Evolutionary conservation across 345 rosid genomes (phyloP).

Genomic region (Citrus maxima): DNA sequence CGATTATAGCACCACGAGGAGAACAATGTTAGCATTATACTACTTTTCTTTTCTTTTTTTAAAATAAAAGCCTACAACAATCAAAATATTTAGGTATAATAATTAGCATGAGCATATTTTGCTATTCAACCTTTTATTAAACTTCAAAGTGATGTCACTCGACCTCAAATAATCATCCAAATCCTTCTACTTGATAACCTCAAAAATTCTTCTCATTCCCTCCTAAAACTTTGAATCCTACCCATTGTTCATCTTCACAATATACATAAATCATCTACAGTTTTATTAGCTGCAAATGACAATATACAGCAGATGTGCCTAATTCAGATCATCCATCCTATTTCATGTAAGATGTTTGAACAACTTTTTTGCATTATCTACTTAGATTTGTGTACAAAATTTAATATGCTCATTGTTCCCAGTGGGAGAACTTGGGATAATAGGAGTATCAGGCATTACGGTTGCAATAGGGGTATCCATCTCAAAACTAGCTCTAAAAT

Average conservation of each 20-base stretch:
- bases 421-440: slow-evolving; percentile 27
- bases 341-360: no score
- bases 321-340: no score
- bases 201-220: slow-evolving; percentile 32
- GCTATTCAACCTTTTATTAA: slow-evolving; percentile 13
- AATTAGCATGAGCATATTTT: no score
- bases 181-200: slow-evolving; percentile 40
- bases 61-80: no score
- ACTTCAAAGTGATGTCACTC: slow-evolving; percentile 27
- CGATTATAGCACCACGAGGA: no score
- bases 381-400: slow-evolving; percentile 36
- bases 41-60: no score
- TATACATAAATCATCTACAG: no score
- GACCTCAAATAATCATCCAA: slow-evolving; percentile 37
- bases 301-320: no score
- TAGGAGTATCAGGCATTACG: slow-evolving; percentile 29
- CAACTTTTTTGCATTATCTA: no score
- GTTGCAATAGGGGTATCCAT: slow-evolving; percentile 39
- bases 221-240: slow-evolving; percentile 38
- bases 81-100: no score
- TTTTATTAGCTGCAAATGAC: no score
- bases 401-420: slow-evolving; percentile 35
- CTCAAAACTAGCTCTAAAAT: slow-evolving; percentile 27
- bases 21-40: no score
- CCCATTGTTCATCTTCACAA: slow-evolving; percentile 24